Evolutionary conservation across 2,329 filamentous ascomycete species (phyloP).

Genomic region (Pezicula radicicola): DNA sequence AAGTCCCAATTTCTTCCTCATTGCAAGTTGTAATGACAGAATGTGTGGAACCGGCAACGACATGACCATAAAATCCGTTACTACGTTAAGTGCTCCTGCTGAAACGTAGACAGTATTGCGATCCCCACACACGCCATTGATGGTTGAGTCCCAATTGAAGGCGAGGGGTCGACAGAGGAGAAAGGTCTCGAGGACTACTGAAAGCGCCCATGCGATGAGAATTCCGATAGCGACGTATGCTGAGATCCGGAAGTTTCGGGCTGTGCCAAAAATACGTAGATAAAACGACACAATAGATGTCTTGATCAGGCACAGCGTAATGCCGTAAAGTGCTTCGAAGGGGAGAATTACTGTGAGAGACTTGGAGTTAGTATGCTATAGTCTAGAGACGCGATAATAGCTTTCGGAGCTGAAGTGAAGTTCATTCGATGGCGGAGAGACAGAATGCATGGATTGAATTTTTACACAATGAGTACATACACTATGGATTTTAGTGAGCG

Average conservation of each 20-base stretch:
- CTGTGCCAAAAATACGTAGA: constrained; percentile 7
- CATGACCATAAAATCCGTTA: constrained; percentile 31
- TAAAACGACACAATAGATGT: constrained; percentile 8
- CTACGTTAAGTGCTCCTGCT: constrained; percentile 23
- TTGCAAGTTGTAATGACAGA: constrained; percentile 29
- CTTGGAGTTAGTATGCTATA: neutral
- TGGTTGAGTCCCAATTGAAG: constrained; percentile 11
- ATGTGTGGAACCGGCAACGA: constrained; percentile 31
- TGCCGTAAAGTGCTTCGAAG: constrained; percentile 7
- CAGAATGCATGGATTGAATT: no score
- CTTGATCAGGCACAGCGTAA: constrained; percentile 6
- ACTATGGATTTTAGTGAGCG: neutral
- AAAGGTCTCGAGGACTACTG: constrained; percentile 7
- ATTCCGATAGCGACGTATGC: constrained; percentile 4
- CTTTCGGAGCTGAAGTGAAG: no score
- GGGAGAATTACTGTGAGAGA: constrained; percentile 2
- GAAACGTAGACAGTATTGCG: constrained; percentile 3
- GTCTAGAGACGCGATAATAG: neutral
- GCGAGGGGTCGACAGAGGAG: constrained; percentile 9
- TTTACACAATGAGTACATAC: no score
- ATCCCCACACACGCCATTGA: constrained; percentile 2
- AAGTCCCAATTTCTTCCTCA: constrained; percentile 28
- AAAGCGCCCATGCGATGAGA: constrained; percentile 4
- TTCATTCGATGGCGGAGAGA: no score
- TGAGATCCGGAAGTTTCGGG: constrained; percentile 6